Evolutionary conservation across 495 filamentous ascomycete species (phyloP).

Genomic region (Podospora pseudopauciseta): DNA sequence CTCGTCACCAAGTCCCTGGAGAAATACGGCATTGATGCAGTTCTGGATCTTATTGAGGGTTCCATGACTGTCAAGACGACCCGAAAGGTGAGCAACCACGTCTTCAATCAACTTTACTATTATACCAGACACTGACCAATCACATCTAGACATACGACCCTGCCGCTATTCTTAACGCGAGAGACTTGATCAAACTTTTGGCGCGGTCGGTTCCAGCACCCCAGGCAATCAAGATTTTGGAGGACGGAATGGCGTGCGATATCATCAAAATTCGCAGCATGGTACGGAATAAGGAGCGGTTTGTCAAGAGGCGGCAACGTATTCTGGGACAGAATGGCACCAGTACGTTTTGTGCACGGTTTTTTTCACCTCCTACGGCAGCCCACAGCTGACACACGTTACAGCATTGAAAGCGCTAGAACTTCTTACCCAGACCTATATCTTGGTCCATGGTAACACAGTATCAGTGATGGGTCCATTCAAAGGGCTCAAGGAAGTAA

Average conservation of each 20-base stretch:
- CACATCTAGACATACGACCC: conserved; percentile 78
- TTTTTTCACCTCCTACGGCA: not conserved
- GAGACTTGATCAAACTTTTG: conserved; percentile 90
- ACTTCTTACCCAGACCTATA: conserved; percentile 88
- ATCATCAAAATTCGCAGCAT: conserved; percentile 89
- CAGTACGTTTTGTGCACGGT: conserved; percentile 16
- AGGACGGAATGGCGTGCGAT: conserved; percentile 85
- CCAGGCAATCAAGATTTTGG: conserved; percentile 88
- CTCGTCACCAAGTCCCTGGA: conserved; percentile 72
- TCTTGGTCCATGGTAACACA: conserved; percentile 96
- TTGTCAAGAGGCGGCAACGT: conserved; percentile 91
- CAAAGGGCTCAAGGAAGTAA: conserved; percentile 90
- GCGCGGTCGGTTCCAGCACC: conserved; percentile 89
- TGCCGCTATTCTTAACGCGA: conserved; percentile 87
- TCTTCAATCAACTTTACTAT: not conserved
- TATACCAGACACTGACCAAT: not conserved
- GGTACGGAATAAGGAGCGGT: conserved; percentile 92
- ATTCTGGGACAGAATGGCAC: conserved; percentile 63
- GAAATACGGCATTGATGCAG: conserved; percentile 78
- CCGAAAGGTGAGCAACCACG: conserved; percentile 37
- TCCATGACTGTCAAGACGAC: conserved; percentile 96
- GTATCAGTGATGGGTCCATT: conserved; percentile 86
- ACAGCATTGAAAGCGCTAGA: conserved; percentile 78
- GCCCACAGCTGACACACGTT: conserved; percentile 4
- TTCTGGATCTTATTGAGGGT: conserved; percentile 90